Conservation (phyloP, 805 yeast species). For the Saccharomycopsis javanensis region DNA sequence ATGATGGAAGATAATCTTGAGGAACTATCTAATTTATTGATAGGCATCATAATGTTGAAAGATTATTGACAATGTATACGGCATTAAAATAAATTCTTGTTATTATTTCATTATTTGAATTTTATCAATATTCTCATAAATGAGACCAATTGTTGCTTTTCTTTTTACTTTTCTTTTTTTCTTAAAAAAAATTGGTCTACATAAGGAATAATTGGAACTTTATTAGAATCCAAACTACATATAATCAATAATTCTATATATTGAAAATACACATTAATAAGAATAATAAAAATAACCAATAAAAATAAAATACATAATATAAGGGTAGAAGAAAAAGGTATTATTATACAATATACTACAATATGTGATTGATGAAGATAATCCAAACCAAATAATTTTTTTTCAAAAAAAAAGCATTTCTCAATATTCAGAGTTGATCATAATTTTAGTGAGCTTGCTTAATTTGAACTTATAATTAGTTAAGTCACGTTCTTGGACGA, state of each 20-base stretch:
- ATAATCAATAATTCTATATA: too few species aligned
- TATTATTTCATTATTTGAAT: neutral
- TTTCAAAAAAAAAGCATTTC: neutral
- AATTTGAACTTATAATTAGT: slow-evolving; percentile 10
- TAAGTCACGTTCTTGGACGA: slow-evolving; percentile 2
- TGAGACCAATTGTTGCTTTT: too few species aligned
- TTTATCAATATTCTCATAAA: too few species aligned
- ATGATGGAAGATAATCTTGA: slow-evolving; percentile 2
- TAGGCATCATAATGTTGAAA: slow-evolving; percentile 9
- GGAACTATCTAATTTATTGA: slow-evolving; percentile 4
- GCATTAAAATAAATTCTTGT: neutral
- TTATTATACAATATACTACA: neutral
- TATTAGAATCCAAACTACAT: too few species aligned
- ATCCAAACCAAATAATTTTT: too few species aligned
- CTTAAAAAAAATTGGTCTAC: too few species aligned
- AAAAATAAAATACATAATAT: neutral
- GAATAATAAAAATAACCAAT: too few species aligned
- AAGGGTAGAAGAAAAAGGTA: neutral
- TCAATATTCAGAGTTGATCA: slow-evolving; percentile 12
- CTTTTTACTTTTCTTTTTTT: too few species aligned
- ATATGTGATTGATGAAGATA: neutral
- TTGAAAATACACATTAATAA: neutral
- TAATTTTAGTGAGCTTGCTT: slow-evolving; percentile 8
- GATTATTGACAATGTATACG: neutral
- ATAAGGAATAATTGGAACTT: too few species aligned